Base-by-base conservation (phyloP, 371 early-diverging fungal species). In the Syncephalastrum monosporum region DNA sequence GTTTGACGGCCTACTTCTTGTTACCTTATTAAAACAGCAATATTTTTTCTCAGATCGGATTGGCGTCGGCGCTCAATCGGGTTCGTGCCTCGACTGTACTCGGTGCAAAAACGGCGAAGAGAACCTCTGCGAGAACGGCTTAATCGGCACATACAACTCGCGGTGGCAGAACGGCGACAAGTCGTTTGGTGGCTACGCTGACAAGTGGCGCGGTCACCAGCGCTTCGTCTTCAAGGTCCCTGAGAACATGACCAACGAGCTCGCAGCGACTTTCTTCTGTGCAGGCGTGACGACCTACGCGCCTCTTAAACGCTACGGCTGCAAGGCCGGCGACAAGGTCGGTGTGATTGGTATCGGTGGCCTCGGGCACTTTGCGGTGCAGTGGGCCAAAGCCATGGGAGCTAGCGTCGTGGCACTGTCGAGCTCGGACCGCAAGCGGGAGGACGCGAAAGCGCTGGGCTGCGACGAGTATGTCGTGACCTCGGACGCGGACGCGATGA, bases 51-150 rank as follows among this genome's bases (percentile, higher is more conserved):
- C 38, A 33, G 86, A 89, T 57, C 53, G 81, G 5, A 86, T 89
- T 48, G 92, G 92, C 33, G 83, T 84, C 13, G 90, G 90, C 15
- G 82, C 82, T 29, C 83, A 85, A 64, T 70, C 68, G 16, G 74
- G 68, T 24, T 65, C 81, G 5, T 82, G 85, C 53, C 58, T 69
- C 24, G 53, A 67, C 27, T 67, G 68, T 42, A 56, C 69, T 0
- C 19, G 59, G 5, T 74, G 74, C 42, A 60, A 60, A 12, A 50
- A 47, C 5, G 63, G 62, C 12, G 23, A 58, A n/a, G 67, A 66
- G 24, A 27, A 72, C 41, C 27, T 69, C 14, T 72, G 72, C 55
- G 21, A 50, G 42, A 51, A 53, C 23, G 42, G 50, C 14, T 38
- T 7, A 1, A 55, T 49, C 2, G 33, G 48, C n/a, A 72, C 69